Evolutionary conservation across 192 early-diverging fungal species (phyloP).

Genomic region (Coemansia sp.): DNA sequence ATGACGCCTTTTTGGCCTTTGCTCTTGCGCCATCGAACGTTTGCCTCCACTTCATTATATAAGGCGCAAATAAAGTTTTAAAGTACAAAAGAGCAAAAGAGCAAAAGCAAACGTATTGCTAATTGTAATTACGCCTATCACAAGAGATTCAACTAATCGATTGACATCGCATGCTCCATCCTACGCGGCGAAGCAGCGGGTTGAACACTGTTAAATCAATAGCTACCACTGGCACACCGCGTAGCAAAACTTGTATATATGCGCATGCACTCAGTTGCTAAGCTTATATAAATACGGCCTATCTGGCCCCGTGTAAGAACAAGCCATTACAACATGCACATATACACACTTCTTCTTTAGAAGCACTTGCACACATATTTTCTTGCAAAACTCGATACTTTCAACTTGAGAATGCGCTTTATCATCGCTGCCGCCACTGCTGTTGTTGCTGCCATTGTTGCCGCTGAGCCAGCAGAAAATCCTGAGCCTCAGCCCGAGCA

Average conservation of each 20-base stretch:
- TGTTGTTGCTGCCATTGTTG: neutral
- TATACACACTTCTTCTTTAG: neutral
- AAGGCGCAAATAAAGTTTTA: too few species aligned
- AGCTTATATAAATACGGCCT: neutral
- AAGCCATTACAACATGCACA: neutral
- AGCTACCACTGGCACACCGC: neutral
- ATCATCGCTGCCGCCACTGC: neutral
- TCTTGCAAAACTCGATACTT: neutral
- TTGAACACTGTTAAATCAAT: neutral
- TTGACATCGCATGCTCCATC: neutral
- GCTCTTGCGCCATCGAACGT: too few species aligned
- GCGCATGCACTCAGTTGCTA: neutral
- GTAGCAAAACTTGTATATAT: neutral
- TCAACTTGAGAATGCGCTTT: neutral
- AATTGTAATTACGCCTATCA: neutral
- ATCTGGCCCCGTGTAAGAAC: neutral
- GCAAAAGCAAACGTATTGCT: neutral
- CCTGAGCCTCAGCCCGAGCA: neutral
- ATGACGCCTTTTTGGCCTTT: neutral
- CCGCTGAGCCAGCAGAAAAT: neutral
- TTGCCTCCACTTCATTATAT: too few species aligned
- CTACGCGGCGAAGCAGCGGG: neutral
- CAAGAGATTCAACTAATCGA: neutral
- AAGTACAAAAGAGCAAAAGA: neutral
- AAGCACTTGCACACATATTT: neutral